Percentiles rank a stretch among this genome's conserved stretches.
phyloP scores from a whole-genome alignment of 805 yeast genomes.

The Wickerhamiella australiensis region DNA sequence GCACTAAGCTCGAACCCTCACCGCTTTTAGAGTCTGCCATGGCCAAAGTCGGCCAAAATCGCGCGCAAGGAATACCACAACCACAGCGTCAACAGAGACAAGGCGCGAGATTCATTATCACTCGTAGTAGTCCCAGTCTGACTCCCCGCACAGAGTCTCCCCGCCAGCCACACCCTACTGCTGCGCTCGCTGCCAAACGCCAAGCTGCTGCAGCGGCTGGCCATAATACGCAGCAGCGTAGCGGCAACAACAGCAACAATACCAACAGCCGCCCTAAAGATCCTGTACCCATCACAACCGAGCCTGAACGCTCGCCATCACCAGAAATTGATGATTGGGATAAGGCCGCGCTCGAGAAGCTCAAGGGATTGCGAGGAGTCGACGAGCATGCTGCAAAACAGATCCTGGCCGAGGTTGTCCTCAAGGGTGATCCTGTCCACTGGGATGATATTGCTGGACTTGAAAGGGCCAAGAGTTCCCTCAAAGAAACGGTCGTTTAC shows the following conservation, averaged over 20 bases:
- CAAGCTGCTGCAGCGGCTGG: neutral
- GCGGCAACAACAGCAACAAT: neutral
- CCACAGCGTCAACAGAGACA: constrained; percentile 5
- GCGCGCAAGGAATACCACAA: neutral
- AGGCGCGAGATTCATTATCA: constrained; percentile 10
- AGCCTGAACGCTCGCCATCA: neutral
- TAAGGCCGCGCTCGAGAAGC: constrained; percentile 24
- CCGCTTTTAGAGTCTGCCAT: constrained; percentile 7
- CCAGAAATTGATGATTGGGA: constrained; percentile 25
- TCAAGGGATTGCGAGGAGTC: constrained; percentile 44
- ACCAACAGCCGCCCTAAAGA: neutral
- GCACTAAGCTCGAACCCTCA: constrained; percentile 1
- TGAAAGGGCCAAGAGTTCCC: constrained; percentile 72
- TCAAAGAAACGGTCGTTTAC: constrained; percentile 90
- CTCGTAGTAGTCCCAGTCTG: constrained; percentile 6
- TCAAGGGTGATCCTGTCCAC: constrained; percentile 77
- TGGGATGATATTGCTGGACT: constrained; percentile 96
- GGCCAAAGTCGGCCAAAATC: constrained; percentile 6
- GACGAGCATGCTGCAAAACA: constrained; percentile 71
- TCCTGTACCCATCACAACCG: neutral
- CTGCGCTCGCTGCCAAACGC: constrained; percentile 3
- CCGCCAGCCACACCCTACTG: neutral
- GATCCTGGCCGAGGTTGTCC: constrained; percentile 76
- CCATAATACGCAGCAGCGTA: neutral
- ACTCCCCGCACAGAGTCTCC: constrained; percentile 8